phyloP scores from a whole-genome alignment of 1,284 basidiomycete genomes.

The Boletus smithii region DNA sequence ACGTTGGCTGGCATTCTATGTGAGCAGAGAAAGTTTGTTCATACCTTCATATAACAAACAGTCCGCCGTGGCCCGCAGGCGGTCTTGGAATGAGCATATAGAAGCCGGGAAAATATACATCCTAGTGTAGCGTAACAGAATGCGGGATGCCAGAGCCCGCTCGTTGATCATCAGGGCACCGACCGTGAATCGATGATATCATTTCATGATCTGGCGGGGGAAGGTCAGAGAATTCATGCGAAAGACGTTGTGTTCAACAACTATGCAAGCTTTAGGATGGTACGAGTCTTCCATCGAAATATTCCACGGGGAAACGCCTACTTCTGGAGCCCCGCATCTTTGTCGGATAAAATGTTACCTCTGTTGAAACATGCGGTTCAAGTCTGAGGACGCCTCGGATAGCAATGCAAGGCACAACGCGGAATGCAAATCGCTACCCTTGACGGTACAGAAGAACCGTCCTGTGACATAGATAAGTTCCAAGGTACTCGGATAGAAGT shows the following conservation, averaged over 20 bases:
- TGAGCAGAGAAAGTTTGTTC: slow-evolving; percentile 1
- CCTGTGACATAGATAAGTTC: no score
- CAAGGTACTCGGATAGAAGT: not conserved
- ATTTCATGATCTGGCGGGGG: not conserved
- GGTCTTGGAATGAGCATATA: no score
- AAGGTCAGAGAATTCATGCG: no score
- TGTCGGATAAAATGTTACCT: not conserved
- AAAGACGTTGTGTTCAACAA: no score
- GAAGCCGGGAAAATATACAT: no score
- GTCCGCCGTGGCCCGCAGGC: not conserved
- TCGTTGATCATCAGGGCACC: not conserved
- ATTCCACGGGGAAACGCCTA: not conserved
- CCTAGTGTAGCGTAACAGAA: no score
- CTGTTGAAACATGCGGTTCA: not conserved
- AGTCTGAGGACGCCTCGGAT: not conserved
- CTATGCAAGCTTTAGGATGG: no score
- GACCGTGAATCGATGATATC: not conserved
- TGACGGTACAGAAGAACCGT: no score
- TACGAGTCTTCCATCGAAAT: no score
- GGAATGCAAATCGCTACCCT: not conserved
- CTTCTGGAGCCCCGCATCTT: not conserved
- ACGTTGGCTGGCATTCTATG: not conserved
- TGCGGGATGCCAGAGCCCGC: no score
- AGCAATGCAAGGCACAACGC: not conserved
- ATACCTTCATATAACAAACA: slow-evolving; percentile 2